phyloP scores from a whole-genome alignment of 2,329 filamentous ascomycete species.

The Botrytis deweyae region DNA sequence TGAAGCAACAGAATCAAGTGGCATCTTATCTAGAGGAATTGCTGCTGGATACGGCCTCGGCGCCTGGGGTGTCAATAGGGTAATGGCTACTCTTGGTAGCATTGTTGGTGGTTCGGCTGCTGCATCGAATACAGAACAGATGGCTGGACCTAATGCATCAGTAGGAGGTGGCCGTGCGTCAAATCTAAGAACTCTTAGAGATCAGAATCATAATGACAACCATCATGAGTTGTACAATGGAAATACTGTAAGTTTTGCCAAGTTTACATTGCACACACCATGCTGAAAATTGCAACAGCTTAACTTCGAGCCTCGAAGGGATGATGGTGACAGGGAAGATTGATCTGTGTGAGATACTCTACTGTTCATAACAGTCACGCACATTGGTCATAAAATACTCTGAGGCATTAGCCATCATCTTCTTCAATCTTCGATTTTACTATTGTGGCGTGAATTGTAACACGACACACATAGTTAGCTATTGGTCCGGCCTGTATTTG shows the following conservation, averaged over 20 bases:
- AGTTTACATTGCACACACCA: neutral
- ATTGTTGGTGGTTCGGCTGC: conserved; percentile 37
- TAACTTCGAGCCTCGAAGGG: conserved; percentile 38
- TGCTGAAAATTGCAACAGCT: conserved; percentile 27
- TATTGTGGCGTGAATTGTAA: neutral
- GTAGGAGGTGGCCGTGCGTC: conserved; percentile 38
- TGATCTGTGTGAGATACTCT: neutral
- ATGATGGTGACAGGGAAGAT: conserved; percentile 34
- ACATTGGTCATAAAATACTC: neutral
- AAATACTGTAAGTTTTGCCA: conserved; percentile 63
- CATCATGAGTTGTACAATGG: conserved; percentile 84
- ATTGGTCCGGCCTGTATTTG: neutral
- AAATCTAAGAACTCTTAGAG: conserved; percentile 53
- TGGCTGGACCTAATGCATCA: conserved; percentile 12
- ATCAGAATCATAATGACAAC: conserved; percentile 53
- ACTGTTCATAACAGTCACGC: neutral
- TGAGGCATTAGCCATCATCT: neutral
- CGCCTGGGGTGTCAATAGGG: conserved; percentile 45
- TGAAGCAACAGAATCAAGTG: conserved; percentile 35
- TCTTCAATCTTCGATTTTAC: neutral
- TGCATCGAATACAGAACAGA: neutral
- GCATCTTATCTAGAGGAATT: conserved; percentile 42
- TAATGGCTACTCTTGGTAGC: conserved; percentile 45
- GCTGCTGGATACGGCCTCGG: conserved; percentile 41
- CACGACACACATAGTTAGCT: neutral